Evolutionary conservation across 2,329 filamentous ascomycete species (phyloP).

Genomic region (Hyphodiscus sp.): DNA sequence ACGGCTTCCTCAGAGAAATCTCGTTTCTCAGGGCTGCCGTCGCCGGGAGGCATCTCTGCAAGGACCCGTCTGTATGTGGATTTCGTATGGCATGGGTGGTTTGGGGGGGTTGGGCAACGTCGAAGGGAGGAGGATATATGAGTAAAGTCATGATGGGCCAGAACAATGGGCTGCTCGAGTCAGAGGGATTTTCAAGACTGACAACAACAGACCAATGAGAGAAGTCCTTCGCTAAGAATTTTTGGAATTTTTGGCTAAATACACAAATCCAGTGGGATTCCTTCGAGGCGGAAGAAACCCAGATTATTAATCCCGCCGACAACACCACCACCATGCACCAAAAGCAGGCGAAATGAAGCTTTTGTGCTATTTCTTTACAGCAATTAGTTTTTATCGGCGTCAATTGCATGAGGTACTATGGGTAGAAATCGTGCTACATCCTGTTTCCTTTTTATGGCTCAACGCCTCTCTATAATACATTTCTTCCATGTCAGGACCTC

Average conservation of each 20-base stretch:
- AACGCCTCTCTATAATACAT: slow-evolving; percentile 8
- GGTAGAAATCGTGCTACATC: too few relatives aligned
- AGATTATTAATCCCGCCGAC: too few relatives aligned
- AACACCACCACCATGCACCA: too few relatives aligned
- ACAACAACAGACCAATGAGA: neutral
- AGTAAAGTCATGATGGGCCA: slow-evolving; percentile 11
- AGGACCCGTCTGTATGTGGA: slow-evolving; percentile 8
- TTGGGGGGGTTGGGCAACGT: neutral
- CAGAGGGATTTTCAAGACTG: slow-evolving; percentile 2
- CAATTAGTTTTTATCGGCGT: too few relatives aligned
- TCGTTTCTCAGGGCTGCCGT: slow-evolving; percentile 16
- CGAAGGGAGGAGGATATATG: slow-evolving; percentile 1
- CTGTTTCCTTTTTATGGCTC: neutral
- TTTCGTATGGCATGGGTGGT: slow-evolving; percentile 2
- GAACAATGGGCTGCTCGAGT: slow-evolving; percentile 7
- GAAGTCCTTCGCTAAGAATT: neutral
- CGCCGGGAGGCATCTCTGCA: slow-evolving; percentile 18
- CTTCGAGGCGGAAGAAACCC: too few relatives aligned
- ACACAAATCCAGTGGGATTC: too few relatives aligned
- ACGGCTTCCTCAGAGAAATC: slow-evolving; percentile 18
- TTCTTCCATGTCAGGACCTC: slow-evolving; percentile 1
- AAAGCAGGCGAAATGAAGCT: too few relatives aligned
- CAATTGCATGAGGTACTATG: too few relatives aligned
- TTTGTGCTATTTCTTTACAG: too few relatives aligned
- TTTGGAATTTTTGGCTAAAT: neutral